Percentiles rank a stretch among this genome's conserved stretches.
These are phyloP conservation scores for Priceomyces carsonii DNA, from an alignment of 805 yeast genomes.

Conservation along the genomic window DNA sequence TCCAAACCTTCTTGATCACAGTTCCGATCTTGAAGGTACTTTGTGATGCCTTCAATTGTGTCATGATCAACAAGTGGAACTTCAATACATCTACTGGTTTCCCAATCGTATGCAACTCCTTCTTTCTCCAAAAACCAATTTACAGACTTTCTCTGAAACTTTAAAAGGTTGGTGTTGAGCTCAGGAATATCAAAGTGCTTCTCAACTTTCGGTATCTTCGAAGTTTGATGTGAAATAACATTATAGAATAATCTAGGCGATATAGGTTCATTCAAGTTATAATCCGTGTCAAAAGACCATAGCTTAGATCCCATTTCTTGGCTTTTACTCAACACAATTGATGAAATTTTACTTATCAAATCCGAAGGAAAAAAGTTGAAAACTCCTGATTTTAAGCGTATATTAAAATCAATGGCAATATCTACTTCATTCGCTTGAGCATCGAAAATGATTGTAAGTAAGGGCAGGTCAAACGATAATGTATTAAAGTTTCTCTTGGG, in stretches of 20 bases:
- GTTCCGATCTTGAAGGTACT: conserved; percentile 5
- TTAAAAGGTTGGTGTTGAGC: conserved; percentile 42
- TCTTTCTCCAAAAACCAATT: conserved; percentile 59
- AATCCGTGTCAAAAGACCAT: background rate
- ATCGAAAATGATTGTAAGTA: conserved; percentile 13
- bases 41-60: background rate
- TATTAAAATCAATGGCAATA: conserved; percentile 13
- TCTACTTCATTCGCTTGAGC: conserved; percentile 10
- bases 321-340: background rate
- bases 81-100: conserved; percentile 20
- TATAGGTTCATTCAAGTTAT: conserved; percentile 18
- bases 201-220: conserved; percentile 16
- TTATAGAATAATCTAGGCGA: conserved; percentile 49
- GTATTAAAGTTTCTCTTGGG: conserved; percentile 10
- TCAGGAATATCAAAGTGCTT: conserved; percentile 38
- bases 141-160: conserved; percentile 56
- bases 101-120: conserved; percentile 36
- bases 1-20: conserved; percentile 9
- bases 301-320: conserved; percentile 7
- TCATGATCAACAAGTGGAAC: conserved; percentile 18
- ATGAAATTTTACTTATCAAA: conserved; percentile 8
- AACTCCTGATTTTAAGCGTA: conserved; percentile 18
- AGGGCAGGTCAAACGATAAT: conserved; percentile 7
- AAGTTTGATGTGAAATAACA: conserved; percentile 48
- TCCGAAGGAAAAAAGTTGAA: conserved; percentile 18